These are phyloP conservation scores for Paramecium tetraurelia DNA, from an alignment of 73 alveolate species.

Conservation along the genomic window DNA sequence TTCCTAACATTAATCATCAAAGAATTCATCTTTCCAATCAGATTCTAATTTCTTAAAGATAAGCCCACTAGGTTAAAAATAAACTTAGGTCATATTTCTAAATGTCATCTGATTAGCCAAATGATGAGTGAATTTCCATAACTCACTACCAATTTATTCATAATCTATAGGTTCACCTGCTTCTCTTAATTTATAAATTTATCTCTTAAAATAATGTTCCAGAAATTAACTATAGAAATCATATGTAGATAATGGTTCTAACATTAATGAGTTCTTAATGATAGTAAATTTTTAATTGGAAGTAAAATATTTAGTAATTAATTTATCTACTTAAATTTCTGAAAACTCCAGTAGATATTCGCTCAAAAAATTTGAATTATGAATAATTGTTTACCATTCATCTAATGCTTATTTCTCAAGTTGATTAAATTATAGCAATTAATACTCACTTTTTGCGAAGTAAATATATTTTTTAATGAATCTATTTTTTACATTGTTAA, in stretches of 20 bases:
- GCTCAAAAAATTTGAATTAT: not conserved
- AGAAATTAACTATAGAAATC: not conserved
- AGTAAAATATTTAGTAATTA: not conserved
- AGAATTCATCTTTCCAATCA: conserved; percentile 13
- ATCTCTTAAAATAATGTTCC: not conserved
- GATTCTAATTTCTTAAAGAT: not conserved
- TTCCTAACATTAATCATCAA: not conserved
- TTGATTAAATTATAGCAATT: not conserved
- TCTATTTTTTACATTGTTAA: not conserved
- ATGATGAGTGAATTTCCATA: not conserved
- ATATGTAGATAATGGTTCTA: not conserved
- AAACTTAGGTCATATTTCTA: not conserved
- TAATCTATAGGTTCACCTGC: not conserved
- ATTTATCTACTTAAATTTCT: not conserved
- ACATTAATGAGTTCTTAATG: not conserved
- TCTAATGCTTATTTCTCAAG: not conserved
- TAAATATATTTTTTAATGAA: not conserved
- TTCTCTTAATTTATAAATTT: not conserved
- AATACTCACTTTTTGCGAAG: not conserved
- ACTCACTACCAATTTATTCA: not conserved
- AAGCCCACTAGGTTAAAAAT: not conserved
- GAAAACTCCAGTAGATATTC: not conserved
- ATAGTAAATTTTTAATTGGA: not conserved
- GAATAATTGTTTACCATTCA: not conserved
- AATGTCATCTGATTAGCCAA: not conserved